phyloP scores from a whole-genome alignment of 2,329 filamentous ascomycete genomes.

The Atkinsonella texensis region DNA sequence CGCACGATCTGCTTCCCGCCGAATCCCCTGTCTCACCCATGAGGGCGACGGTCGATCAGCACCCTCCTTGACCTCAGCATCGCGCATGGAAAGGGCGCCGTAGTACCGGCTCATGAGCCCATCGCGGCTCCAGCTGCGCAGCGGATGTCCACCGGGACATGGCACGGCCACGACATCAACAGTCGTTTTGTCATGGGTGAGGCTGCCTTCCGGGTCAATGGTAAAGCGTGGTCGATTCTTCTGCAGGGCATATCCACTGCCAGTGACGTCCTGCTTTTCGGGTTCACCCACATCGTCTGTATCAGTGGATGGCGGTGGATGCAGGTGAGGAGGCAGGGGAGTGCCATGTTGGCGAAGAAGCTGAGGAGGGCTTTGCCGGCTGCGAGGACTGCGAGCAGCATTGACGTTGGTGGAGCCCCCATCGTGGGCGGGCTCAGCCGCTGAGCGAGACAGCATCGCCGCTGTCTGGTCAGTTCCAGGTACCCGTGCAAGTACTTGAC shows the following conservation, averaged over 20 bases:
- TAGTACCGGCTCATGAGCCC: slow-evolving; percentile 36
- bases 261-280: background rate
- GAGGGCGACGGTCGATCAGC: slow-evolving; percentile 21
- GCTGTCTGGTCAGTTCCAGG: background rate
- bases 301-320: background rate
- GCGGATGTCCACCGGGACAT: slow-evolving; percentile 38
- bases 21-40: slow-evolving; percentile 42
- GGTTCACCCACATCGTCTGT: slow-evolving; percentile 1
- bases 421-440: slow-evolving; percentile 11
- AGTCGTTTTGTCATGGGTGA: slow-evolving; percentile 37
- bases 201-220: slow-evolving; percentile 22
- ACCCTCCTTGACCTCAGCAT: slow-evolving; percentile 17
- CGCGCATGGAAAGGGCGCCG: slow-evolving; percentile 27
- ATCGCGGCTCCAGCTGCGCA: slow-evolving; percentile 42
- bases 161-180: slow-evolving; percentile 43
- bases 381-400: slow-evolving; percentile 9
- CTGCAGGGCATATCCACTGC: background rate
- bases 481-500: too few relatives aligned
- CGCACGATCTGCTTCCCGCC: slow-evolving; percentile 33
- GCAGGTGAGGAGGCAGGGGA: background rate
- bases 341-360: background rate
- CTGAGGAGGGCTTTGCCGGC: slow-evolving; percentile 13
- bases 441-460: slow-evolving; percentile 1
- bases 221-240: slow-evolving; percentile 14
- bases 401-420: slow-evolving; percentile 15